Evolutionary conservation across 495 filamentous ascomycete species (phyloP), one percentile per base, ranked within the genome.

Genomic region (Aspergillus baeticus): DNA sequence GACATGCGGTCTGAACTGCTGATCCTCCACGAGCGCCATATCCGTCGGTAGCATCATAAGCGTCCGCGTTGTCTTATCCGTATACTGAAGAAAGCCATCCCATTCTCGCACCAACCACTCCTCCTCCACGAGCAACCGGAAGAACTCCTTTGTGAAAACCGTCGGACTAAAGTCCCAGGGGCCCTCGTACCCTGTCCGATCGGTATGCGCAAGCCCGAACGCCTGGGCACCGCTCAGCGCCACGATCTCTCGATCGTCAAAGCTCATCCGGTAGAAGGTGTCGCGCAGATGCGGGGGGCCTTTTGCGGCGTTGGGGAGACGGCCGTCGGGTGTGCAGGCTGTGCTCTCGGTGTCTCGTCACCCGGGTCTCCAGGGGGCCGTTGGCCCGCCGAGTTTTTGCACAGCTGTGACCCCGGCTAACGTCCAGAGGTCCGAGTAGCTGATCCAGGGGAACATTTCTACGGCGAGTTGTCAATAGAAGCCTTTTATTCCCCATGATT

Each of bases 31-130:
- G 45, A 98, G 74, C 31, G 85, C 90, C 74, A 95, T 85, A 68
- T 98, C 94, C 53, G 91, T 86, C 54, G 94, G 94, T 64, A 98
- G 77, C 94, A 98, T 98, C 94, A 98, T 98, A 62, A 98, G 77
- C 44, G 81, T 81, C 81, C 91, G 89, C 62, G 85, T 91, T 65
- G 75, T 80, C 73, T 86, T 85, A 76, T 98, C 94, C 71, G 92
- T 82, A 71, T 82, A 92, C 81, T 96, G 82, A 66, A 79, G 79
- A 33, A 91, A 91, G 17, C 94, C 94, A 68, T 93, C 84, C 94
- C 94, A 98, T 85, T 96, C 96, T 76, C 83, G 85, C 77, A 80
- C 86, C 63, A 80, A 72, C 94, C 94, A 98, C 81, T 95, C 94
- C 85, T 96, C 91, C 18, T 90, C 84, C 35, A 95, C 61, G 38